A percentile compares a stretch with the other conserved stretches of the same genome.
Evolutionary conservation across 2,329 filamentous ascomycete species (phyloP).

Genomic region (Neopestalotiopsis sp.): DNA sequence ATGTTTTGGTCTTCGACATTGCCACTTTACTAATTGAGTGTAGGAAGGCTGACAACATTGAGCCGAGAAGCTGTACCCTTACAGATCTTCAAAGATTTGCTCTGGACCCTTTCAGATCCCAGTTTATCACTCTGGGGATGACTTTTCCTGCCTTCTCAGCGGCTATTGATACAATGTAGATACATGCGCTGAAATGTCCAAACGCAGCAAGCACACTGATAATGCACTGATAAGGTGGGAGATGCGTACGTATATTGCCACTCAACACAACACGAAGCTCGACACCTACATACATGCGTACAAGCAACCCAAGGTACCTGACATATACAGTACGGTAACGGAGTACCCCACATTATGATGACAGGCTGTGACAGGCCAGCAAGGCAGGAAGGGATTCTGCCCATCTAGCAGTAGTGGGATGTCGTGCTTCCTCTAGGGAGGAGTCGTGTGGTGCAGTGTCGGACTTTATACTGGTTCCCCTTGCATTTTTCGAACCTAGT

Average conservation of each 20-base stretch:
- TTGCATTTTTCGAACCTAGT: neutral
- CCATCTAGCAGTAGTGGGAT: constrained; percentile 1
- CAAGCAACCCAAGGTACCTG: neutral
- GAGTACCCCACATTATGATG: neutral
- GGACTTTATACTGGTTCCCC: neutral
- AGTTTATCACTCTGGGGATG: too few species aligned
- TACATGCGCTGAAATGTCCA: neutral
- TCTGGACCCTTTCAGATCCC: too few species aligned
- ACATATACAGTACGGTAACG: neutral
- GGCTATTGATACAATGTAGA: neutral
- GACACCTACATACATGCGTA: neutral
- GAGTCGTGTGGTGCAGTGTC: neutral
- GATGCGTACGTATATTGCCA: neutral
- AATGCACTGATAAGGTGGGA: neutral
- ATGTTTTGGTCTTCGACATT: too few species aligned
- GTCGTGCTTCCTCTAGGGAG: neutral
- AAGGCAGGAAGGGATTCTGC: neutral
- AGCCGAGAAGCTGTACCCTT: too few species aligned
- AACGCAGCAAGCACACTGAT: neutral
- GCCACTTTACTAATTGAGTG: too few species aligned
- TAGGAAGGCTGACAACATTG: too few species aligned
- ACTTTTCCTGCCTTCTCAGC: neutral
- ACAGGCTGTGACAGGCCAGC: neutral
- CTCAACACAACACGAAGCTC: neutral
- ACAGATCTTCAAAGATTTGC: too few species aligned